Conservation (phyloP, 2,329 filamentous ascomycete genomes). For the Hypoxylon sp. region DNA sequence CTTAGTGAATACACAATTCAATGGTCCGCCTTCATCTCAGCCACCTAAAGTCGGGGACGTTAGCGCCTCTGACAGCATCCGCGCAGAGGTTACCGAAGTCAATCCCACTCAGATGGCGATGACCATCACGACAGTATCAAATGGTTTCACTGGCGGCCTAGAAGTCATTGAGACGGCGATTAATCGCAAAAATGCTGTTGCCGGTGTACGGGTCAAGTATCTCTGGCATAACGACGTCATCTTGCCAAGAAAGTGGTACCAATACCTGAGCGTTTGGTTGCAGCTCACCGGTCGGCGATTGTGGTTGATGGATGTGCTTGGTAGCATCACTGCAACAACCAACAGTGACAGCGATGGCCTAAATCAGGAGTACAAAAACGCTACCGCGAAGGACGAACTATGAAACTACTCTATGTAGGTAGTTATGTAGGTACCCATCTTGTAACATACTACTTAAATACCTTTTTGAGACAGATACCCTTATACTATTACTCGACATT, state of each 20-base stretch:
- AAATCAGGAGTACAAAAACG: neutral
- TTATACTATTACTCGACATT: too few species aligned
- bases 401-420: neutral
- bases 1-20: neutral
- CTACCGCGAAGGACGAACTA: neutral
- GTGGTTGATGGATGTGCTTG: slow-evolving; percentile 36
- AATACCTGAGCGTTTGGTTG: slow-evolving; percentile 20
- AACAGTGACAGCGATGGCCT: too few species aligned
- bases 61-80: neutral
- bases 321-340: neutral
- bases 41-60: neutral
- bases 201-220: slow-evolving; percentile 23
- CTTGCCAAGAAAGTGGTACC: slow-evolving; percentile 25
- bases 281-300: slow-evolving; percentile 21
- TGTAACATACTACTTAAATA: too few species aligned
- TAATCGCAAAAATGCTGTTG: neutral
- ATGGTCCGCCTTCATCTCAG: neutral
- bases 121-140: slow-evolving; percentile 35
- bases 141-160: slow-evolving; percentile 24
- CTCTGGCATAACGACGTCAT: slow-evolving; percentile 29
- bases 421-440: neutral
- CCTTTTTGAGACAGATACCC: too few species aligned
- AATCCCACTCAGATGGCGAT: slow-evolving; percentile 43
- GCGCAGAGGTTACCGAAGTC: slow-evolving; percentile 17
- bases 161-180: slow-evolving; percentile 12